Evolutionary conservation across 257 asterid genomes (phyloP).

Genomic region (Nicotiana paniculata): DNA sequence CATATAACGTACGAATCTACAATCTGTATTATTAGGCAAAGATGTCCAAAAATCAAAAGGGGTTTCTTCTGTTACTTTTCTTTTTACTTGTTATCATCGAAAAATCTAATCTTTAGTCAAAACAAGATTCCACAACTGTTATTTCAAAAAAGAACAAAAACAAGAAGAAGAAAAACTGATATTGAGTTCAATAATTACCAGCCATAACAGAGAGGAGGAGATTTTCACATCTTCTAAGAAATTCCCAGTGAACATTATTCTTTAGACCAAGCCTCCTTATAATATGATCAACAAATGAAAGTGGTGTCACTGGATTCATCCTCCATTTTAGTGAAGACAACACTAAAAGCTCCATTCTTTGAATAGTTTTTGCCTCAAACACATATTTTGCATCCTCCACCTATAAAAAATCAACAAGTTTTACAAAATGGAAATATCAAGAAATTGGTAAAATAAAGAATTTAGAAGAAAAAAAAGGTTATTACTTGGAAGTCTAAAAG

Average conservation of each 20-base stretch:
- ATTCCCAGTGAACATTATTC: conserved; percentile 45
- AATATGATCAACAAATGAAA: conserved; percentile 75
- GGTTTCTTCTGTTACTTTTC: not conserved
- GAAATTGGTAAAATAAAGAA: not conserved
- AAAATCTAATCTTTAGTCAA: conserved; percentile 16
- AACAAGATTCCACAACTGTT: not conserved
- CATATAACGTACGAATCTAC: conserved; percentile 47
- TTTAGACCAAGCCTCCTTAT: conserved; percentile 66
- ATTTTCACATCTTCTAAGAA: conserved; percentile 51
- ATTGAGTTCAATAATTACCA: conserved; percentile 35
- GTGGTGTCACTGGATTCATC: conserved; percentile 93
- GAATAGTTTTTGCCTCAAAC: conserved; percentile 75
- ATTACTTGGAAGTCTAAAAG: conserved; percentile 82
- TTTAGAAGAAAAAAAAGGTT: not conserved
- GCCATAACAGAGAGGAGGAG: conserved; percentile 56
- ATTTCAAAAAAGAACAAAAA: not conserved
- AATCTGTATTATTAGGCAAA: conserved; percentile 38
- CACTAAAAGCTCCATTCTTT: conserved; percentile 85
- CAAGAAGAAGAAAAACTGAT: not conserved
- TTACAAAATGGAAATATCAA: not conserved
- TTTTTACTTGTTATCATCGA: not conserved
- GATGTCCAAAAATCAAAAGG: not conserved
- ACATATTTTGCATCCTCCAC: conserved; percentile 51
- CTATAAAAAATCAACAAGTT: conserved; percentile 14
- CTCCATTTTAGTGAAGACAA: conserved; percentile 75